Evolutionary conservation across 2,329 filamentous ascomycete genomes (phyloP).

Genomic region (Penicillium sp.): DNA sequence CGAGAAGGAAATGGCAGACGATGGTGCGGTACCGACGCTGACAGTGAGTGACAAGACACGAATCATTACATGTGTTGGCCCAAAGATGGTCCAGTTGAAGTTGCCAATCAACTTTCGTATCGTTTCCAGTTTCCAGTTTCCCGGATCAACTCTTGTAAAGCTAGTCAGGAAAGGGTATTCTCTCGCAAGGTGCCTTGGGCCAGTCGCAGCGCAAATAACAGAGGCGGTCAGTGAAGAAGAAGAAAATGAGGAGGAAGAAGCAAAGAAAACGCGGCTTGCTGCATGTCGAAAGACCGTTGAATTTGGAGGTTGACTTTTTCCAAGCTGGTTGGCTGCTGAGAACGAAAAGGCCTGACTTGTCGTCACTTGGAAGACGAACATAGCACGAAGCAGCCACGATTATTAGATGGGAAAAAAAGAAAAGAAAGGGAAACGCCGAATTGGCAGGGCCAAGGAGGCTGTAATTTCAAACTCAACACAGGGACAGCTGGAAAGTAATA

Average conservation of each 20-base stretch:
- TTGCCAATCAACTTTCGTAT: slow-evolving; percentile 10
- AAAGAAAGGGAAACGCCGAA: slow-evolving; percentile 7
- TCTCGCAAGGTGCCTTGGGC: slow-evolving; percentile 4
- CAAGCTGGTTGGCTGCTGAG: slow-evolving; percentile 2
- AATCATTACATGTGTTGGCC: slow-evolving; percentile 3
- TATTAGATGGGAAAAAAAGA: slow-evolving; percentile 5
- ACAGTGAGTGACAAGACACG: slow-evolving; percentile 1
- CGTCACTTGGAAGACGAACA: neutral
- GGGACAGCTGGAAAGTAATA: neutral
- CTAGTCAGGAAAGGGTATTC: slow-evolving; percentile 1
- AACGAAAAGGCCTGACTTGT: neutral
- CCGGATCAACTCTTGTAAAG: slow-evolving; percentile 4
- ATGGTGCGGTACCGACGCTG: slow-evolving; percentile 10
- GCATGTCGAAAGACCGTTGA: neutral
- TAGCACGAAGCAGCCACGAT: neutral
- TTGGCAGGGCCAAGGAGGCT: neutral
- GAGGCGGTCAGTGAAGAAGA: neutral
- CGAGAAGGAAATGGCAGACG: slow-evolving; percentile 11
- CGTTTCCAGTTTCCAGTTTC: slow-evolving; percentile 8
- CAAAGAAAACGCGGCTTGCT: neutral
- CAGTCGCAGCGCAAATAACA: neutral
- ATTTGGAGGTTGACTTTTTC: neutral
- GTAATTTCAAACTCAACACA: slow-evolving; percentile 13
- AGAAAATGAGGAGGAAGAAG: neutral
- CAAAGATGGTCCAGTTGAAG: neutral